These are phyloP conservation scores for Colletotrichum orchidophilum DNA, from an alignment of 2,329 filamentous ascomycete genomes.

Conservation along the genomic window DNA sequence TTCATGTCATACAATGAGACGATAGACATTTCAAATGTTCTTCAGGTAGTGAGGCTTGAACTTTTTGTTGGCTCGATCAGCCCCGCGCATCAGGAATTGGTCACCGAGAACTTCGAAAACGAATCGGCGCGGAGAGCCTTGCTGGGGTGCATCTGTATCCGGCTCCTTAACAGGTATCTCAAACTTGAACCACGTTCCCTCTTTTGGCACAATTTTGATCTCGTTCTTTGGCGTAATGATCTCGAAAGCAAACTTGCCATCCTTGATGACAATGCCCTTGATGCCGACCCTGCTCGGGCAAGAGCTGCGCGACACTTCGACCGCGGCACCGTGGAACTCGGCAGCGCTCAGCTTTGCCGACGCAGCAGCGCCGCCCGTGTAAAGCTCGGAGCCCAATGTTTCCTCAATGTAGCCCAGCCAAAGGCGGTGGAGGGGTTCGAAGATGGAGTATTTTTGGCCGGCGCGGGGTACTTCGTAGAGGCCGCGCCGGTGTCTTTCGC, in stretches of 20 bases:
- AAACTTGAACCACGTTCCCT: constrained; percentile 86
- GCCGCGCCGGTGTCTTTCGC: constrained; percentile 76
- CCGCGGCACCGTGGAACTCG: constrained; percentile 87
- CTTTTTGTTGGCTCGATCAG: constrained; percentile 89
- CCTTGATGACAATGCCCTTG: constrained; percentile 86
- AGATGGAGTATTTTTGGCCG: constrained; percentile 78
- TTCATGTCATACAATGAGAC: background rate
- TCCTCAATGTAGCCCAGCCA: constrained; percentile 91
- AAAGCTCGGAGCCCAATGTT: constrained; percentile 72
- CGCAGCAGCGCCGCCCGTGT: constrained; percentile 64
- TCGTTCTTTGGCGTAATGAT: constrained; percentile 77
- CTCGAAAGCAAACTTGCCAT: constrained; percentile 87
- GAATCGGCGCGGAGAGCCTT: constrained; percentile 54
- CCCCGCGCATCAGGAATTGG: constrained; percentile 83
- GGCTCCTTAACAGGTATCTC: constrained; percentile 61
- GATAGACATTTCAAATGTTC: constrained; percentile 65
- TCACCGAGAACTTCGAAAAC: constrained; percentile 88
- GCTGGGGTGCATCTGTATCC: constrained; percentile 30
- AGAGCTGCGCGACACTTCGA: constrained; percentile 84
- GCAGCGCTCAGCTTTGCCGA: constrained; percentile 84
- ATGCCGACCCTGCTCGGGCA: constrained; percentile 86
- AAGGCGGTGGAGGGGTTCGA: constrained; percentile 78
- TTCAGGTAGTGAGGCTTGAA: constrained; percentile 86
- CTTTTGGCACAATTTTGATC: constrained; percentile 87
- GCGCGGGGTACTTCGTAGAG: constrained; percentile 79